Percentiles rank a stretch among this genome's conserved stretches.
These are phyloP conservation scores for Chlamydomonas reinhardtii DNA, from an alignment of 163 green algal species.

Conservation along the genomic window DNA sequence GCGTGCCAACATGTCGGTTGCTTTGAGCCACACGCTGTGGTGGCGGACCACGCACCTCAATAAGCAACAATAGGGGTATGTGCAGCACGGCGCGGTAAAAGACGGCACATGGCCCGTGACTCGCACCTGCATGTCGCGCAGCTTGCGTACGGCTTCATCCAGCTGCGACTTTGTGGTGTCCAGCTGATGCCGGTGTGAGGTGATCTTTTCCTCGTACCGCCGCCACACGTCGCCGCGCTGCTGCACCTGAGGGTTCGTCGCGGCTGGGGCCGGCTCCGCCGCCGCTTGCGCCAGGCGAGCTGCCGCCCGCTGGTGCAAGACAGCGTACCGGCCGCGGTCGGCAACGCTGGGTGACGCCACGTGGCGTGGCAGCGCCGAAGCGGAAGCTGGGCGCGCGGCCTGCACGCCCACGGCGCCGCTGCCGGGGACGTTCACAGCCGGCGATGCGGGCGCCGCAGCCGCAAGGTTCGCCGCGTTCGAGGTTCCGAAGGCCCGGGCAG, in stretches of 20 bases:
- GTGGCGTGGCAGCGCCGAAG: not conserved
- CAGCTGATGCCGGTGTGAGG: conserved; percentile 32
- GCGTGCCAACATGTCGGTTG: no score
- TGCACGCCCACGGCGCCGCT: not conserved
- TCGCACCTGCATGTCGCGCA: conserved; percentile 46
- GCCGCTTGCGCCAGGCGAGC: conserved; percentile 24
- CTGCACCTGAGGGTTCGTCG: not conserved
- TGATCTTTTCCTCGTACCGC: conserved; percentile 37
- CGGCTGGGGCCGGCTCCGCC: not conserved
- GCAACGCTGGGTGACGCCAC: conserved; percentile 9
- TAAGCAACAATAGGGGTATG: no score
- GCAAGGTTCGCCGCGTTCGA: not conserved
- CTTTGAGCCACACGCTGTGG: no score
- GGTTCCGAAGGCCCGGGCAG: not conserved
- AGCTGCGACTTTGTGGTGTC: conserved; percentile 41
- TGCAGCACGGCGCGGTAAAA: no score
- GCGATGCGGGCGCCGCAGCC: not conserved
- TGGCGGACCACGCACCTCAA: no score
- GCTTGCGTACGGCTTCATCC: conserved; percentile 39
- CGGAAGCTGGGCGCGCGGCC: not conserved
- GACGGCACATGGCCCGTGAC: no score
- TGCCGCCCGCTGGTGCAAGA: conserved; percentile 26
- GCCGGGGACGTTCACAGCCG: not conserved
- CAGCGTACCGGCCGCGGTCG: conserved; percentile 12
- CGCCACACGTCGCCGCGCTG: conserved; percentile 25